A percentile compares a stretch with the other conserved stretches of the same genome.
Conservation (phyloP, 2,329 filamentous ascomycete genomes). For the Trichoderma sp. region DNA sequence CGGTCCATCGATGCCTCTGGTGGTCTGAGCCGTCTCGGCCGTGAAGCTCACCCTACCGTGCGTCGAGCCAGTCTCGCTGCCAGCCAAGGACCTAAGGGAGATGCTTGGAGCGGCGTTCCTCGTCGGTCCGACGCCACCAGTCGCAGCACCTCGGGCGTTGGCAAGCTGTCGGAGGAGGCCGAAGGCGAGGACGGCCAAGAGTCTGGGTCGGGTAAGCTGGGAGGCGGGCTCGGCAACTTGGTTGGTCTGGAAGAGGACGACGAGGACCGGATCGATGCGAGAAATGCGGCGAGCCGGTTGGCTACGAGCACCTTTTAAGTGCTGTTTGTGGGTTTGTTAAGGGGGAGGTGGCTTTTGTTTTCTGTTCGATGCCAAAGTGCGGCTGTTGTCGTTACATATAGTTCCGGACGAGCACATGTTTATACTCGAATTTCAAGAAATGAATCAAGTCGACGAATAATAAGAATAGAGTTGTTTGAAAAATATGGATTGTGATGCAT, state of each 20-base stretch:
- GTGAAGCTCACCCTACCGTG: slow-evolving; percentile 75
- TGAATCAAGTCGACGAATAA: not conserved
- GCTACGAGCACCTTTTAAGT: slow-evolving; percentile 85
- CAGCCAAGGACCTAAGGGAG: slow-evolving; percentile 94
- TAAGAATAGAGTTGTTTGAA: not conserved
- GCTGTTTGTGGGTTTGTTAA: slow-evolving; percentile 3
- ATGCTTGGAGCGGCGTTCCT: slow-evolving; percentile 94
- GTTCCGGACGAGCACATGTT: slow-evolving; percentile 3
- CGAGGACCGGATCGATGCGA: slow-evolving; percentile 89
- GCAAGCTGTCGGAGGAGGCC: slow-evolving; percentile 61
- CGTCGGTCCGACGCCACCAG: slow-evolving; percentile 74
- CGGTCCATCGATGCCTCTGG: slow-evolving; percentile 88
- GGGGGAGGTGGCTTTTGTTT: not conserved
- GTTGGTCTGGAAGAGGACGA: slow-evolving; percentile 69
- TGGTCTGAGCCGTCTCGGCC: slow-evolving; percentile 82
- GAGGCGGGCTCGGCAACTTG: slow-evolving; percentile 48
- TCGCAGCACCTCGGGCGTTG: slow-evolving; percentile 65
- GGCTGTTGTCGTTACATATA: slow-evolving; percentile 1
- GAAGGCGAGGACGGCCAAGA: slow-evolving; percentile 44
- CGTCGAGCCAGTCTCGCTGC: slow-evolving; percentile 76
- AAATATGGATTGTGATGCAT: not conserved
- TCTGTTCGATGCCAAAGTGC: not conserved
- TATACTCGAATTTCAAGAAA: slow-evolving; percentile 1
- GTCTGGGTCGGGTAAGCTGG: slow-evolving; percentile 35
- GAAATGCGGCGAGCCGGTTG: slow-evolving; percentile 90